Conservation (phyloP, 306 rosid genomes). For the Vigna angularis region DNA sequence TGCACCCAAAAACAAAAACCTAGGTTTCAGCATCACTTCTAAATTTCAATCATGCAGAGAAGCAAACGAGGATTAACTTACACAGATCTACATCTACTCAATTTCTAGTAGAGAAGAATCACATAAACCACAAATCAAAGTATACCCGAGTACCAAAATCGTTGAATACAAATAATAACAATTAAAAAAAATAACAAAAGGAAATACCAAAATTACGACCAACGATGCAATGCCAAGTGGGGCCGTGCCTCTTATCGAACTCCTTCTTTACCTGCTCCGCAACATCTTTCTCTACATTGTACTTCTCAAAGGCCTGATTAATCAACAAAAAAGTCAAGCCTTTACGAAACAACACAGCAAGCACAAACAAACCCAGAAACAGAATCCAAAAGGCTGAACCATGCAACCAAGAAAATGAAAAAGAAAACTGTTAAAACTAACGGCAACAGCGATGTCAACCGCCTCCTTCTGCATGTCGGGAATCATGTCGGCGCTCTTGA, state of each 20-base stretch:
- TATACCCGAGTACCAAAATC: conserved; percentile 23
- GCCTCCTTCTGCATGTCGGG: conserved; percentile 87
- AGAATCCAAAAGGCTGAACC: conserved; percentile 6
- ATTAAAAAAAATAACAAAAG: neutral
- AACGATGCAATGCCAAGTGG: conserved; percentile 97
- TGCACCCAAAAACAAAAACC: conserved; percentile 5
- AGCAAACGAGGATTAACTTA: conserved; percentile 11
- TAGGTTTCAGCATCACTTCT: conserved; percentile 18
- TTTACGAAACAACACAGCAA: conserved; percentile 2
- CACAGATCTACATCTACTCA: conserved; percentile 50
- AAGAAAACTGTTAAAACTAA: conserved; percentile 49
- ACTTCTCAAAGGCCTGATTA: conserved; percentile 82
- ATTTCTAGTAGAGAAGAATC: conserved; percentile 36
- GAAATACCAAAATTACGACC: conserved; percentile 85
- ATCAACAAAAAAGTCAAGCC: conserved; percentile 24
- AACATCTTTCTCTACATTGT: conserved; percentile 76
- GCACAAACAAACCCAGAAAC: conserved; percentile 36
- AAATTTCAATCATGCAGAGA: conserved; percentile 15
- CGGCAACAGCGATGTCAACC: conserved; percentile 77
- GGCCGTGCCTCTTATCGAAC: conserved; percentile 82
- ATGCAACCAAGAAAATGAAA: neutral
- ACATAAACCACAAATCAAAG: conserved; percentile 33
- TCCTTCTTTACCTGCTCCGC: conserved; percentile 89
- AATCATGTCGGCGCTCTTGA: conserved; percentile 89
- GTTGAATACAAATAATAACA: neutral